phyloP scores from a whole-genome alignment of 164 flowering plant genomes.

The Aristolochia californica region DNA sequence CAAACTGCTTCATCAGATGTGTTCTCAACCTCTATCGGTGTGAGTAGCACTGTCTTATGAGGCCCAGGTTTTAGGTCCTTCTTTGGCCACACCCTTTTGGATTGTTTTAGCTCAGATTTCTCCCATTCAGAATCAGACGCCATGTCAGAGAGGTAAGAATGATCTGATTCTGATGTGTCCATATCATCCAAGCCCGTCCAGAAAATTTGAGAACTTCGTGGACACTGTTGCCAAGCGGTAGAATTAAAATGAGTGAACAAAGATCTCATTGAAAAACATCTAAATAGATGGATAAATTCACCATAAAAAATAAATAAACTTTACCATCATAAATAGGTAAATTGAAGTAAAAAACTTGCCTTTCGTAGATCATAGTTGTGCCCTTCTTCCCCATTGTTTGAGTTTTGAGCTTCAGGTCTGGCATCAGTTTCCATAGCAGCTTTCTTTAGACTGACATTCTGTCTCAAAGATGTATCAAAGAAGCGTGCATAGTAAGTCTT shows the following conservation, averaged over 20 bases:
- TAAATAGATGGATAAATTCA: too few species aligned
- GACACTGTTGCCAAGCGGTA: constrained; percentile 21
- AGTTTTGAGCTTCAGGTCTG: constrained; percentile 7
- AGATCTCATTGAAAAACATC: neutral
- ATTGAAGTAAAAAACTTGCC: constrained; percentile 38
- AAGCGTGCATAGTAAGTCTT: too few species aligned
- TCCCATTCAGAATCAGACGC: constrained; percentile 22
- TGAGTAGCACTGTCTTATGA: constrained; percentile 4
- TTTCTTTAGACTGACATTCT: constrained; percentile 29
- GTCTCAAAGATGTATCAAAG: neutral
- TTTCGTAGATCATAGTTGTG: constrained; percentile 51
- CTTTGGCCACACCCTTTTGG: constrained; percentile 18
- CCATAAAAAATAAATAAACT: constrained; percentile 4
- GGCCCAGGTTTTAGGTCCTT: constrained; percentile 25
- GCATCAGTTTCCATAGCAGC: constrained; percentile 8
- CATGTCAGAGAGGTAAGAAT: constrained; percentile 16
- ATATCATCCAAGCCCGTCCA: constrained; percentile 50
- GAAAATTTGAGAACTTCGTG: constrained; percentile 32
- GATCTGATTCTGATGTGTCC: constrained; percentile 80
- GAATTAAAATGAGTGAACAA: neutral
- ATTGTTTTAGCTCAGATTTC: constrained; percentile 14
- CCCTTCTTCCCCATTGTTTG: constrained; percentile 21
- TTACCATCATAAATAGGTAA: neutral
- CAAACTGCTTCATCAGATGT: constrained; percentile 9
- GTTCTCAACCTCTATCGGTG: constrained; percentile 9